These are phyloP conservation scores for Glycine latifolia DNA, from an alignment of 306 rosid genomes.

Conservation along the genomic window DNA sequence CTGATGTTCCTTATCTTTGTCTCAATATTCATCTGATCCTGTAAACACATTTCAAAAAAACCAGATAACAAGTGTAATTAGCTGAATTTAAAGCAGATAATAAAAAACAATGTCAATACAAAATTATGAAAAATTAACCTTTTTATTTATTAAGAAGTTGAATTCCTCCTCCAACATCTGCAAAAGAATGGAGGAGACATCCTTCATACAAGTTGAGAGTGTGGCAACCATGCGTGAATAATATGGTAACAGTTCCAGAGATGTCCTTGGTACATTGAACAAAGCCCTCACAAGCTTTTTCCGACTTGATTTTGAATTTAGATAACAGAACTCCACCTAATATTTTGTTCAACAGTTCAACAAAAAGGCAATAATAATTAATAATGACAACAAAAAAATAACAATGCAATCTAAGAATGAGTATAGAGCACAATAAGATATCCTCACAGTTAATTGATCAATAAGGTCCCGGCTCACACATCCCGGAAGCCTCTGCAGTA, in stretches of 20 bases:
- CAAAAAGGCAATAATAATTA: conserved; percentile 34
- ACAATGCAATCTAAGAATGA: conserved; percentile 32
- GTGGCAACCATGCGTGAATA: conserved; percentile 98
- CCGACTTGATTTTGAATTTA: conserved; percentile 89
- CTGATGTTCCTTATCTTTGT: conserved; percentile 95
- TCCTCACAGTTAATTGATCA: conserved; percentile 91
- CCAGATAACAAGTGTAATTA: conserved; percentile 38
- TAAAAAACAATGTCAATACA: conserved; percentile 13
- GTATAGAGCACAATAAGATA: conserved; percentile 34
- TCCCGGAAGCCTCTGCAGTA: conserved; percentile 97
- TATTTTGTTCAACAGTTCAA: conserved; percentile 8
- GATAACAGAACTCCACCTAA: conserved; percentile 97
- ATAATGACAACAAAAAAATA: conserved; percentile 15
- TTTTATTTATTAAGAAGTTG: conserved; percentile 93
- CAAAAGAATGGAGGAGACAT: conserved; percentile 80
- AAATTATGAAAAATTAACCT: conserved; percentile 58
- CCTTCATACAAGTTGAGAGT: conserved; percentile 98
- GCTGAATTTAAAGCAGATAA: conserved; percentile 29
- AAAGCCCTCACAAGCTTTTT: conserved; percentile 95
- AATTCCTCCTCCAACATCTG: conserved; percentile 98
- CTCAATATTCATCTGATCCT: conserved; percentile 99
- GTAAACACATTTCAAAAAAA: conserved; percentile 53
- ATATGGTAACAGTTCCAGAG: conserved; percentile 87
- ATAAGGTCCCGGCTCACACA: conserved; percentile 99
- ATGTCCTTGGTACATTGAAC: conserved; percentile 98